Evolutionary conservation across 1,139 yeast genomes (phyloP).

Genomic region (Kazachstania sp.): DNA sequence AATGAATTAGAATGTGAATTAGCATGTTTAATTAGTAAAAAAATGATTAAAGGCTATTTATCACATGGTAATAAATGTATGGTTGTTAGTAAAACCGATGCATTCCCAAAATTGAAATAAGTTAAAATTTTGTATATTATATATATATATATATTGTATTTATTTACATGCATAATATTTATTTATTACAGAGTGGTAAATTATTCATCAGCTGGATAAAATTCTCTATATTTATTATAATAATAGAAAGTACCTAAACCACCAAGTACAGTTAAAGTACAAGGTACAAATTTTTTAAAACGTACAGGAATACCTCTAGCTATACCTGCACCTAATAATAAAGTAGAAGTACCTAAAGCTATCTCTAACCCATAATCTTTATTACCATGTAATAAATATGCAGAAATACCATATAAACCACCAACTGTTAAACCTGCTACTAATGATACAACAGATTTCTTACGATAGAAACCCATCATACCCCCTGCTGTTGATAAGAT

Average conservation of each 20-base stretch:
- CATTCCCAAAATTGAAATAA: constrained; percentile 46
- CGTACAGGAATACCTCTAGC: constrained; percentile 53
- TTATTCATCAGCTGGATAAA: constrained; percentile 33
- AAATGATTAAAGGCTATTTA: constrained; percentile 70
- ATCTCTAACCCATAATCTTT: constrained; percentile 74
- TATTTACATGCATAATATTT: no score
- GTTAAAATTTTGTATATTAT: no score
- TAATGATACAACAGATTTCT: constrained; percentile 68
- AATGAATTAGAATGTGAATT: constrained; percentile 54
- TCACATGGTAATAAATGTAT: constrained; percentile 68
- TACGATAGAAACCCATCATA: constrained; percentile 50
- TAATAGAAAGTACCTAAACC: constrained; percentile 60
- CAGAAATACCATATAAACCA: constrained; percentile 64
- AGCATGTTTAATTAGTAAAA: constrained; percentile 57
- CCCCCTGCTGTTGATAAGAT: constrained; percentile 74
- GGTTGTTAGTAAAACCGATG: constrained; percentile 65
- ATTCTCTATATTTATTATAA: constrained; percentile 61
- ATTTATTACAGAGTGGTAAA: no score
- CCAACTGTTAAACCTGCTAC: constrained; percentile 70
- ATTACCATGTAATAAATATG: constrained; percentile 64
- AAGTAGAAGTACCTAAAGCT: constrained; percentile 63
- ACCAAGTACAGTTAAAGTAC: constrained; percentile 57
- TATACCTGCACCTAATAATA: constrained; percentile 60
- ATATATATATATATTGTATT: no score
- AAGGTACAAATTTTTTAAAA: constrained; percentile 70